phyloP scores from a whole-genome alignment of 2,329 filamentous ascomycete genomes.

The Emmonsiellopsis sp. region DNA sequence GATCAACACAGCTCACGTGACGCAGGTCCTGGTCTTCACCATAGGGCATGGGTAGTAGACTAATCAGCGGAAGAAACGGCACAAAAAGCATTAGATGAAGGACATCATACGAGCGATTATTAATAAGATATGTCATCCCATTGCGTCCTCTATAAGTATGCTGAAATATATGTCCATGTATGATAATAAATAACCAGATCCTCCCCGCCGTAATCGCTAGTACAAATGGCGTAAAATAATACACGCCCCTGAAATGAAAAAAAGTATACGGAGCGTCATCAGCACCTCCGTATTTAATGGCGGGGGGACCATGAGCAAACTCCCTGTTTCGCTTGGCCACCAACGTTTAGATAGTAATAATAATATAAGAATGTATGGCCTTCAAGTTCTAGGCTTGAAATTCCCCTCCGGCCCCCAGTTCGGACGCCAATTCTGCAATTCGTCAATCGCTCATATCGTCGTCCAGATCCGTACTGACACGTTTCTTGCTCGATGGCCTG shows the following conservation, averaged over 20 bases:
- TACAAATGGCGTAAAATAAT: neutral
- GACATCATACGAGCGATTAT: too few species aligned
- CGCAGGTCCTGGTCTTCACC: too few species aligned
- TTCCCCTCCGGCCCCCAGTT: slow-evolving; percentile 12
- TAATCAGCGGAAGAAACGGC: too few species aligned
- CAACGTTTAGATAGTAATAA: neutral
- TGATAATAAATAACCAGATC: neutral
- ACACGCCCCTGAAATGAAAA: neutral
- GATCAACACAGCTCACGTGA: too few species aligned
- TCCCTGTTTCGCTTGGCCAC: neutral
- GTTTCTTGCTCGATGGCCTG: slow-evolving; percentile 21
- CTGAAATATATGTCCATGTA: neutral
- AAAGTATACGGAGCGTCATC: neutral
- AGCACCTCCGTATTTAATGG: too few species aligned
- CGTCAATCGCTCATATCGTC: slow-evolving; percentile 14
- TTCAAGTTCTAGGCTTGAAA: slow-evolving; percentile 7
- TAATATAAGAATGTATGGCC: neutral
- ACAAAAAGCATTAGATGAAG: too few species aligned
- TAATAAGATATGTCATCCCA: neutral
- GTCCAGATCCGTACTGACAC: slow-evolving; percentile 30
- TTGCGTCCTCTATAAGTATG: slow-evolving; percentile 1
- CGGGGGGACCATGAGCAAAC: neutral
- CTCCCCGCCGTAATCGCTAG: neutral
- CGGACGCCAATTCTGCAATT: slow-evolving; percentile 3
- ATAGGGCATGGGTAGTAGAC: too few species aligned